A percentile compares a stretch with the other conserved stretches of the same genome.
These are phyloP conservation scores for Penicillium paxilli DNA, from an alignment of 495 filamentous ascomycete genomes.

Conservation along the genomic window DNA sequence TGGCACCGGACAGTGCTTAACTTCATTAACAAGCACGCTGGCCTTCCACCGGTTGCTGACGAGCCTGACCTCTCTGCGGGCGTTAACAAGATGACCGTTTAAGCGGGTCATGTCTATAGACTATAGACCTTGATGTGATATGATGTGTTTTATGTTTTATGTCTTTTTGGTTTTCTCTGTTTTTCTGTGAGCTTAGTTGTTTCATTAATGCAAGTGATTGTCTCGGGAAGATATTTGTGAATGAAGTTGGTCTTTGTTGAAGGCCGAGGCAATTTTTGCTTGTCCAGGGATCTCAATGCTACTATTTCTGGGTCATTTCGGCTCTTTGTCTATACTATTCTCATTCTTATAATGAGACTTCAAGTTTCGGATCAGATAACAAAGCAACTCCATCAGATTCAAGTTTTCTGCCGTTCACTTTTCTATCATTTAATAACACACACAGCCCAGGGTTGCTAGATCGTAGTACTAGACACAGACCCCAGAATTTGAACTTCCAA, in stretches of 20 bases:
- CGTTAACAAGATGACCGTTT: slow-evolving; percentile 24
- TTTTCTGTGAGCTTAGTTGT: too few relatives aligned
- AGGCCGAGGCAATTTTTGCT: neutral
- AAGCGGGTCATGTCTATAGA: neutral
- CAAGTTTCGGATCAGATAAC: neutral
- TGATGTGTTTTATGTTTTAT: neutral
- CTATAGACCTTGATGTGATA: neutral
- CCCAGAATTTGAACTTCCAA: too few relatives aligned
- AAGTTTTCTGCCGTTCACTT: neutral
- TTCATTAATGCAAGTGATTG: too few relatives aligned
- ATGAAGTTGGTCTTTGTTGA: neutral
- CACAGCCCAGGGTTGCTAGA: too few relatives aligned
- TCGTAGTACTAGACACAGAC: neutral
- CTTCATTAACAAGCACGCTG: slow-evolving; percentile 85
- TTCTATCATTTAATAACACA: too few relatives aligned
- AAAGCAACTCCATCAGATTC: neutral
- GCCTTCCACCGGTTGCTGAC: slow-evolving; percentile 41
- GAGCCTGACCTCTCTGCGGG: slow-evolving; percentile 19
- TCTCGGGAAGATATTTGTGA: neutral
- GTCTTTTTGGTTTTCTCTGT: too few relatives aligned
- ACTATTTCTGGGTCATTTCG: slow-evolving; percentile 15
- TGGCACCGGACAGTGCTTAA: slow-evolving; percentile 90
- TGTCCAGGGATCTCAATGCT: slow-evolving; percentile 7
- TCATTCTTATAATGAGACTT: neutral
- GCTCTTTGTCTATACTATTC: slow-evolving; percentile 7